These are phyloP conservation scores for Talaromyces sp. DNA, from an alignment of 2,329 filamentous ascomycete species.

Conservation along the genomic window DNA sequence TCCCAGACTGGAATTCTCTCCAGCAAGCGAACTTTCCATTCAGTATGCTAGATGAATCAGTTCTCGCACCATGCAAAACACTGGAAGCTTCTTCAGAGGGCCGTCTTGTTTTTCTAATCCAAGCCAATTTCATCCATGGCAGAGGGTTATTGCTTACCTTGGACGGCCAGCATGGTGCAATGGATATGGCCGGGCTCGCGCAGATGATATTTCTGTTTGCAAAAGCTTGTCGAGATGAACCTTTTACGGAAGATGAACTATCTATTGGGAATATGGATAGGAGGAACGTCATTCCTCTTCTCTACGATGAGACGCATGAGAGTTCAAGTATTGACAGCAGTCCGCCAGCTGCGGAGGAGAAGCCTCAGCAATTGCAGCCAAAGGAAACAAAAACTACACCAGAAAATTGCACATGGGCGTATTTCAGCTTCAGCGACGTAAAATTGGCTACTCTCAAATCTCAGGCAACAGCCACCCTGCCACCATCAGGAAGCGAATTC, in stretches of 20 bases:
- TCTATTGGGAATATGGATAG: conserved; percentile 43
- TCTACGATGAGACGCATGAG: conserved; percentile 30
- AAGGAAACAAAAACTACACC: not conserved
- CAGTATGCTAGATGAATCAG: conserved; percentile 47
- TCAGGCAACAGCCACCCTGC: conserved; percentile 22
- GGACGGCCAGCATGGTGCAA: conserved; percentile 47
- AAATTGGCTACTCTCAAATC: not conserved
- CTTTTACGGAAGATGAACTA: conserved; percentile 48
- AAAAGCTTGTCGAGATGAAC: conserved; percentile 48
- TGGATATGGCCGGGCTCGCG: conserved; percentile 53
- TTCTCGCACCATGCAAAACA: conserved; percentile 43
- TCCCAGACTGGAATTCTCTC: conserved; percentile 41
- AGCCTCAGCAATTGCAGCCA: not conserved
- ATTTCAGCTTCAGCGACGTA: not conserved
- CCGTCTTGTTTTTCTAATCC: conserved; percentile 45
- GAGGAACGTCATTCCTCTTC: conserved; percentile 37
- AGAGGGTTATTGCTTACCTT: conserved; percentile 53
- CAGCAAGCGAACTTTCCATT: conserved; percentile 44
- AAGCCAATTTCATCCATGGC: conserved; percentile 45
- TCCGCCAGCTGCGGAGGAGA: no score
- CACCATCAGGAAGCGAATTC: conserved; percentile 29
- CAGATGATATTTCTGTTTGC: conserved; percentile 48
- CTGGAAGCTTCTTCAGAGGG: conserved; percentile 27
- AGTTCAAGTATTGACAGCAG: not conserved
- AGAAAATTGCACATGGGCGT: not conserved